Base-by-base conservation (phyloP, 805 yeast genomes). In the Wickerhamomyces canadensis region DNA sequence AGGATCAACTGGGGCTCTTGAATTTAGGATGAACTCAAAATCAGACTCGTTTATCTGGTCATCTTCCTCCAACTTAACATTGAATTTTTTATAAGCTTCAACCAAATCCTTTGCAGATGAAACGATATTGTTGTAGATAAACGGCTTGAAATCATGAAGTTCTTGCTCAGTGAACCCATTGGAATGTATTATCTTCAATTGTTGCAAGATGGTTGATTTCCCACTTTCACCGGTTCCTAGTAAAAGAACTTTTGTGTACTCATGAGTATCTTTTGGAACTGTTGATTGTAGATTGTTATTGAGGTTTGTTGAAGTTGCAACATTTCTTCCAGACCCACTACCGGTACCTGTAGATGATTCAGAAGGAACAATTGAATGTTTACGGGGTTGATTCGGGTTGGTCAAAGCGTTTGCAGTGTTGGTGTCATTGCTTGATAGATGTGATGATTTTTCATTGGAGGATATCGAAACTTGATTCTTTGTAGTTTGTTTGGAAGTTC, bases 151-250 rank as follows among this genome's bases (percentile, higher is more conserved):
- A 47, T 83, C 86, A 37, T 68, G 64, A 19, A 82, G 60, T 56
- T 88, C 97, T 33, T 81, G 80, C 6, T 55, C 46, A 2, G 62
- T 38, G 44, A 63, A 67, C 10, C 70, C 71, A 37, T 57, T 59
- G 19, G 66, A 62, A 45, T 65, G 70, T 19, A 67, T 37, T 24
- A 67, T 62, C 41, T 64, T 62, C 27, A 67, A 43, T 41, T 67
- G 72, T 42, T 58, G 78, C 64, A 36, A 79, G 9, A 67, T 58
- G 4, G 72, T 67, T 3, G 71, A 65, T 36, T 67, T 67, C 18
- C 72, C 72, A 41, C 65, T 58, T 41, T 67, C 72, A 13, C 98
- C 98, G 0, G 96, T 84, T 5, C 98, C 93, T 34, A 84, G 61
- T 24, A 89, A 66, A 26, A 89, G 65, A 33, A 89, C 79, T 57